Evolutionary conservation across 129 eudicot genomes (phyloP).

Genomic region (Centrapalus pauciflorus): DNA sequence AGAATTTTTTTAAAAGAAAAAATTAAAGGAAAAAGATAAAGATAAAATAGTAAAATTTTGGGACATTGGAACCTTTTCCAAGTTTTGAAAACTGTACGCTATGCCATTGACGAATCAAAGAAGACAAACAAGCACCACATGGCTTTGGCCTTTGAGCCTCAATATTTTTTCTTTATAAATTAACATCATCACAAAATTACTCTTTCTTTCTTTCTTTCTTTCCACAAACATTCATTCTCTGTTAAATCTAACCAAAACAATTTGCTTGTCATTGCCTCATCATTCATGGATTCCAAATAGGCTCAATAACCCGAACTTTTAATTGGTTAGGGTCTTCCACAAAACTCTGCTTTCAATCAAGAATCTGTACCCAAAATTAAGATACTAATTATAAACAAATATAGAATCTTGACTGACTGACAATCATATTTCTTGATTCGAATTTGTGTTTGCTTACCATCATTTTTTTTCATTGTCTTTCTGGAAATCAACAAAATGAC

Average conservation of each 20-base stretch:
- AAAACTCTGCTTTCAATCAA: slow-evolving; percentile 25
- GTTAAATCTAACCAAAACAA: slow-evolving; percentile 7
- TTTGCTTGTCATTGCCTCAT: slow-evolving; percentile 12
- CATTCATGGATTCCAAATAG: slow-evolving; percentile 29
- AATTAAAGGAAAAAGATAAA: background rate
- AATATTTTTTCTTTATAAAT: background rate
- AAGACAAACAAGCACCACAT: slow-evolving; percentile 55
- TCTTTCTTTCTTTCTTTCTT: too few species aligned
- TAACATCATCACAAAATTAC: background rate
- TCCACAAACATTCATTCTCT: slow-evolving; percentile 35
- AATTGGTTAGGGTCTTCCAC: slow-evolving; percentile 27
- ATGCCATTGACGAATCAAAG: slow-evolving; percentile 27
- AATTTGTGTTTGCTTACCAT: slow-evolving; percentile 50
- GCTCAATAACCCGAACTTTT: slow-evolving; percentile 43
- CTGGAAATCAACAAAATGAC: slow-evolving; percentile 67
- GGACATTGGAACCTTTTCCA: background rate
- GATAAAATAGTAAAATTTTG: background rate
- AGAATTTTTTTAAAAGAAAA: background rate
- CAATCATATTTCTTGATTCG: too few species aligned
- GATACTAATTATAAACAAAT: too few species aligned
- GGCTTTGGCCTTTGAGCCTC: slow-evolving; percentile 11
- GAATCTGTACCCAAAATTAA: slow-evolving; percentile 54
- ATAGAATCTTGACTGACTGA: too few species aligned
- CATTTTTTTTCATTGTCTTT: slow-evolving; percentile 74
- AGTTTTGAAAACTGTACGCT: slow-evolving; percentile 24